A percentile compares a stretch with the other conserved stretches of the same genome.
phyloP scores from a whole-genome alignment of 805 yeast genomes.

The Osmozyma mogii region DNA sequence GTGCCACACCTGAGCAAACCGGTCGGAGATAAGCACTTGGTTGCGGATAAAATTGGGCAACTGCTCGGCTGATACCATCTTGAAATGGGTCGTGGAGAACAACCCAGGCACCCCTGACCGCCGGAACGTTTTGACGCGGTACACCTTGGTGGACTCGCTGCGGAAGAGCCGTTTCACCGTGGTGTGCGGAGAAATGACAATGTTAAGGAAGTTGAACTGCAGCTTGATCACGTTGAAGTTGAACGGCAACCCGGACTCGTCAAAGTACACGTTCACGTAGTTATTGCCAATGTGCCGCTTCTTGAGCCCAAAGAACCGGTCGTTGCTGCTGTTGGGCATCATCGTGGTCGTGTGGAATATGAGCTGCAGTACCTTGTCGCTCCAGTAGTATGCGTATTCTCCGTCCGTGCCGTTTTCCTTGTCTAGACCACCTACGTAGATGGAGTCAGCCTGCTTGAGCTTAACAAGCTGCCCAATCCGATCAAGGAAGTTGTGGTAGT shows the following conservation, averaged over 20 bases:
- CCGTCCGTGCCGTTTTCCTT: constrained; percentile 67
- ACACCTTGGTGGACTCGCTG: constrained; percentile 22
- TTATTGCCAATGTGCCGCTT: constrained; percentile 85
- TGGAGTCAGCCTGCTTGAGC: constrained; percentile 41
- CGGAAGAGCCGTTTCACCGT: constrained; percentile 1
- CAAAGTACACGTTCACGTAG: constrained; percentile 72
- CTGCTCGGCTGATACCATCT: constrained; percentile 53
- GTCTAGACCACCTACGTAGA: constrained; percentile 74
- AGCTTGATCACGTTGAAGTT: constrained; percentile 64
- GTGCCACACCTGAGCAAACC: constrained; percentile 73
- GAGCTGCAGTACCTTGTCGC: constrained; percentile 60
- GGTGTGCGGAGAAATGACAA: constrained; percentile 65
- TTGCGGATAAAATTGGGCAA: constrained; percentile 62
- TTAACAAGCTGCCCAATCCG: constrained; percentile 54
- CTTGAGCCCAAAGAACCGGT: constrained; percentile 43
- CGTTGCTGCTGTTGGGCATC: constrained; percentile 54
- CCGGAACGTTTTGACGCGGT: constrained; percentile 56
- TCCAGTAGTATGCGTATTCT: constrained; percentile 64
- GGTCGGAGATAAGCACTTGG: constrained; percentile 55
- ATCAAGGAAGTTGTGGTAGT: constrained; percentile 52
- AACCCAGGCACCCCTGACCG: constrained; percentile 69
- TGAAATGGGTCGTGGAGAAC: constrained; percentile 69
- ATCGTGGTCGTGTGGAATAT: constrained; percentile 74
- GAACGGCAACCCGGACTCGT: constrained; percentile 61
- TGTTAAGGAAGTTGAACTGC: constrained; percentile 77